Evolutionary conservation across 2,329 filamentous ascomycete species (phyloP).

Genomic region (Xylaria sp.): DNA sequence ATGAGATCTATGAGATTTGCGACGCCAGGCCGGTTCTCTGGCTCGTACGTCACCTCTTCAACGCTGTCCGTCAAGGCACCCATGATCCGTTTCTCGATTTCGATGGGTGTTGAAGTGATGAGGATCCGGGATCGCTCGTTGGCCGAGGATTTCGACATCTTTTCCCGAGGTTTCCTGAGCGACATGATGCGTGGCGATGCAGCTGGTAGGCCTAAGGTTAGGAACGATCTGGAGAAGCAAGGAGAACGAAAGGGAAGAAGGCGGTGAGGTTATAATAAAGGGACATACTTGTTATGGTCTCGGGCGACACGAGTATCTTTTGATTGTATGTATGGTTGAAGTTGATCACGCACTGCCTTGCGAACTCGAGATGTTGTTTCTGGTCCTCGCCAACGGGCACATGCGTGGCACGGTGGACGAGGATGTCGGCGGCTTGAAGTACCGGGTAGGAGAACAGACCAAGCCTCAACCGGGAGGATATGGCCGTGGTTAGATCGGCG

Average conservation of each 20-base stretch:
- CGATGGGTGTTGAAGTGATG: constrained; percentile 71
- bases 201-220: constrained; percentile 50
- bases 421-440: constrained; percentile 90
- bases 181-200: constrained; percentile 89
- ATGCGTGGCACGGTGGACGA: constrained; percentile 89
- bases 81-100: constrained; percentile 73
- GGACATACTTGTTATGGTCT: constrained; percentile 71
- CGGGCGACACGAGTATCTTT: constrained; percentile 64
- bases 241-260: neutral
- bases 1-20: constrained; percentile 85
- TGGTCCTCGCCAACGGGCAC: constrained; percentile 98
- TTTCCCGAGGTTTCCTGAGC: constrained; percentile 73
- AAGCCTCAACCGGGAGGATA: constrained; percentile 69
- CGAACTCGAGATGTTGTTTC: constrained; percentile 90
- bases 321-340: constrained; percentile 77
- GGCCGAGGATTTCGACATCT: constrained; percentile 92
- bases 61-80: constrained; percentile 77
- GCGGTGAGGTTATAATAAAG: neutral
- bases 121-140: constrained; percentile 78
- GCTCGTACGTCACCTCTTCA: constrained; percentile 74
- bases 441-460: constrained; percentile 96
- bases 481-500: constrained; percentile 61
- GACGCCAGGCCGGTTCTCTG: constrained; percentile 73
- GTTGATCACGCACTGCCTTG: constrained; percentile 80
- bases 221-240: neutral